Evolutionary conservation across 805 yeast species (phyloP), one percentile per base, ranked within the genome.

Genomic region (Torulaspora indica): DNA sequence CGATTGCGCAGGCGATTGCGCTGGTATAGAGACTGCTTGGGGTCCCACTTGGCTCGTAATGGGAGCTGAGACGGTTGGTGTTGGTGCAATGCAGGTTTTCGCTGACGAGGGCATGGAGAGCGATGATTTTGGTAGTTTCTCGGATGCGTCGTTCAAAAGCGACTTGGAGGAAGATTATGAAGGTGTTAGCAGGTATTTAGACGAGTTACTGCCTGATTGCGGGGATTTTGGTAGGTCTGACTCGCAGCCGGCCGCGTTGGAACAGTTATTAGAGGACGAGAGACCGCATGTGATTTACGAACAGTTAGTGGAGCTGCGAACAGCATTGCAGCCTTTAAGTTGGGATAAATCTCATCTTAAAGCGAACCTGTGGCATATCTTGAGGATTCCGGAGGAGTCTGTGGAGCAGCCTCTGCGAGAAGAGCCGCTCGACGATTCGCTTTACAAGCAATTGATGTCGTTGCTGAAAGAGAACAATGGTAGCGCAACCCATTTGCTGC

Each of bases 61-160:
- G 30, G 17, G n/a, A 5, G 13, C 20, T 22, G 27, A 23, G 14
- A 15, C 12, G 36, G 22, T 18, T 13, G 30, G 12, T 14, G 31
- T n/a, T 25, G 42, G 23, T 10, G 15, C 24, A n/a, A n/a, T 31
- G 24, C 10, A 12, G 14, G 23, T 8, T 13, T 14, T 23, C 24
- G 23, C 4, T 1, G 31, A 24, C 15, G 38, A 20, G n/a, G 30
- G 12, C 10, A 14, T 20, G 7, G 57, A 55, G 25, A 56, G 59
- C 22, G 67, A 62, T 36, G 67, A 61, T 45, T 64, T 63, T 47
- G 68, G 67, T n/a, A 61, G 56, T 35, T 64, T 64, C 39, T 62
- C 65, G 15, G 67, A 62, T 48, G 66, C 63, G 1, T 56, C 65
- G 7, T 40, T 55, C 40, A 63, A 55, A 27, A 45, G 46, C 8